These are phyloP conservation scores for Hortaea werneckii DNA, from an alignment of 2,329 filamentous ascomycete genomes.

Conservation along the genomic window DNA sequence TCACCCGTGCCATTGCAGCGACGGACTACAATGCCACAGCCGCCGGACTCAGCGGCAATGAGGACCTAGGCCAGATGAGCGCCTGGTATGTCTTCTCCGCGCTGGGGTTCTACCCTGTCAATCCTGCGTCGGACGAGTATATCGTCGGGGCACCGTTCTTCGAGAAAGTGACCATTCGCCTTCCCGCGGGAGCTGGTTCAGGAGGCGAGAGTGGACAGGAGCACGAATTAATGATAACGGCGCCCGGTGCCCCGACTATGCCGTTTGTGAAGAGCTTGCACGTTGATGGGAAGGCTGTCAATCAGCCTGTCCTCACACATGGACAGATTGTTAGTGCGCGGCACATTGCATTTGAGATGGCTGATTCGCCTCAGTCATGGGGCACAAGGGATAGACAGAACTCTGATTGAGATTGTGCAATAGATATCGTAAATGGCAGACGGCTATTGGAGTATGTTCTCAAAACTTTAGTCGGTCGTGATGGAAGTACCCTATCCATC, in stretches of 20 bases:
- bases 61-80: conserved; percentile 43
- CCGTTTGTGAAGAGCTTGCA: conserved; percentile 33
- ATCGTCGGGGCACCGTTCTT: conserved; percentile 39
- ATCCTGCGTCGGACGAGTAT: conserved; percentile 37
- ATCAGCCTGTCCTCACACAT: conserved; percentile 31
- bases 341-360: conserved; percentile 38
- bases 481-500: no score
- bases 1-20: conserved; percentile 30
- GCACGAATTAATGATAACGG: conserved; percentile 29
- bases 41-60: conserved; percentile 38
- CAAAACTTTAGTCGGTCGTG: no score
- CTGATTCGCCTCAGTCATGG: conserved; percentile 27
- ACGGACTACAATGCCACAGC: conserved; percentile 38
- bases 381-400: conserved; percentile 6
- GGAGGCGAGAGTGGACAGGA: conserved; percentile 19
- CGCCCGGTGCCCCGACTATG: conserved; percentile 31
- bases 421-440: no score
- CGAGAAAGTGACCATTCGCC: conserved; percentile 31
- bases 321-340: conserved; percentile 30
- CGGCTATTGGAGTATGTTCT: no score
- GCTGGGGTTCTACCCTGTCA: conserved; percentile 39
- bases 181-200: conserved; percentile 26
- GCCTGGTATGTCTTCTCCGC: conserved; percentile 41
- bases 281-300: conserved; percentile 30
- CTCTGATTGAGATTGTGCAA: no score